Evolutionary conservation across 2,329 filamentous ascomycete species (phyloP).

Genomic region (Bipolaris zeicola): DNA sequence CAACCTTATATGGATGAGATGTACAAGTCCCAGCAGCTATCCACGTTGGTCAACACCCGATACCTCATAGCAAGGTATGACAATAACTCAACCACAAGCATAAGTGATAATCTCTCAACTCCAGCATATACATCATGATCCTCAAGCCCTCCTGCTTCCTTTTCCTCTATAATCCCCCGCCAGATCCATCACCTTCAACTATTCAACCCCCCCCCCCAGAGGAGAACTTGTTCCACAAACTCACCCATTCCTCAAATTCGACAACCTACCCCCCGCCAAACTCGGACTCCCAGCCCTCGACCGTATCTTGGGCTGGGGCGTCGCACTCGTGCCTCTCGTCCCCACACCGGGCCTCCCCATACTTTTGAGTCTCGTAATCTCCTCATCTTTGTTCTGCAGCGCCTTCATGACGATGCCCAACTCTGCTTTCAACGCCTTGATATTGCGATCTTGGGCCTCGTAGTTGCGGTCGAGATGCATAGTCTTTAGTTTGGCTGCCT

Average conservation of each 20-base stretch:
- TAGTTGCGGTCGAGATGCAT: conserved; percentile 23
- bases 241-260: conserved; percentile 31
- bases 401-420: conserved; percentile 20
- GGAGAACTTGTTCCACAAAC: neutral
- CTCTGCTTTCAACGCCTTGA: conserved; percentile 14
- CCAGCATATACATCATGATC: too few relatives aligned
- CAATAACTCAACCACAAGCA: neutral
- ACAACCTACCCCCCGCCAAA: conserved; percentile 23
- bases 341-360: conserved; percentile 31
- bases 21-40: too few relatives aligned
- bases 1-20: too few relatives aligned
- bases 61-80: too few relatives aligned
- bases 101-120: neutral
- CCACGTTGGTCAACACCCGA: neutral
- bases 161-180: too few relatives aligned
- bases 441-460: conserved; percentile 13
- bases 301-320: conserved; percentile 34
- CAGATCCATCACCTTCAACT: too few relatives aligned
- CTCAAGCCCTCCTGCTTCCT: too few relatives aligned
- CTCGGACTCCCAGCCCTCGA: conserved; percentile 39
- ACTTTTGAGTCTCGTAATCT: conserved; percentile 26
- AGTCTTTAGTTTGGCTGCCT: conserved; percentile 25
- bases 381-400: conserved; percentile 31
- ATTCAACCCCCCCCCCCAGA: too few relatives aligned
- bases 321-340: conserved; percentile 37